Evolutionary conservation across 2,329 filamentous ascomycete species (phyloP), one percentile per base, ranked within the genome.

Genomic region (Fusarium sp.): DNA sequence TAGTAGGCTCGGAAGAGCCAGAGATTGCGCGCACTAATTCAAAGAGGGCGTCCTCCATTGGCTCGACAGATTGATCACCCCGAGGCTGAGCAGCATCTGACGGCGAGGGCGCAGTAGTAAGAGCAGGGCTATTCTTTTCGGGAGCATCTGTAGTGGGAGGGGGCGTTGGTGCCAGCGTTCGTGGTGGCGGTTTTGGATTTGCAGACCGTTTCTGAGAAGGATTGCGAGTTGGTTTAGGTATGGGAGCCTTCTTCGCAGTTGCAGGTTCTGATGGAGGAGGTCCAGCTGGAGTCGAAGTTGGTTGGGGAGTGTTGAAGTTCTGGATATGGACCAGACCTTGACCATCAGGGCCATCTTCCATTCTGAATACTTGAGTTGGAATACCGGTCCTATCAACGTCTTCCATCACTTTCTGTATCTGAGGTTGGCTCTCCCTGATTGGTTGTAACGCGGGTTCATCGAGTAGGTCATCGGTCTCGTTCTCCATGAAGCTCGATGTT

Each of bases 401-500:
- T 60, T 81, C 71, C 21, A 66, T 58, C 73, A 70, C 69, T 46
- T 65, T 74, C 13, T 63, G 63, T 11, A 53, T 33, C 4, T 54
- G 47, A 5, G 75, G 57, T 11, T 75, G 76, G 17, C 75, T 74
- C 25, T 76, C 77, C 14, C 79, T 76, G 10, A 81, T 69, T n/a
- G 80, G 73, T 58, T 83, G 82, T 14, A 80, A 77, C 3, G 82
- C 79, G 15, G 88, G 84, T 23, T 92, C 88, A 36, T 90, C 90
- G 60, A 93, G 87, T 8, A 89, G 82, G 25, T 91, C 88, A n/a
- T 91, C 86, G 17, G 91, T 77, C 9, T 88, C 87, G n/a, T 91
- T 91, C 75, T 92, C 96, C 86, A 94, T 92, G 74, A 96, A 96
- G 3, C 92, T 92, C 15, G 92, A 94, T 75, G 97, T 93, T 66